Percentiles rank a stretch among this genome's conserved stretches.
phyloP scores from a whole-genome alignment of 371 early-diverging fungal species.

The Mortierella sp. region DNA sequence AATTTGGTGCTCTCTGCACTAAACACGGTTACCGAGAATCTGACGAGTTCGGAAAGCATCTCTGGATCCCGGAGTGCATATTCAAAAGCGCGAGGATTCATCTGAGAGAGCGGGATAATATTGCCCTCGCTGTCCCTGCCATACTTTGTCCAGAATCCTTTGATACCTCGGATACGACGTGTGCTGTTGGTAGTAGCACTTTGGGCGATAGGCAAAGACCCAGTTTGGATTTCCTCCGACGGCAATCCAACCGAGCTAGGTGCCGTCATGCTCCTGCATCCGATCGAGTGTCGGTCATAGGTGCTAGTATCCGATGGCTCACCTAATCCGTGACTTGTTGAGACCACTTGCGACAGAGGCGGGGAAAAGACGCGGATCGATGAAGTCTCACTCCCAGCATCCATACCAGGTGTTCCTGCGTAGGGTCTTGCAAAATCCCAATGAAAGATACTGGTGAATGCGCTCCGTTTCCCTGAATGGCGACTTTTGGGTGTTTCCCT shows the following conservation, averaged over 20 bases:
- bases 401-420: slow-evolving; percentile 18
- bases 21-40: slow-evolving; percentile 45
- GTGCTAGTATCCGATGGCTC: slow-evolving; percentile 15
- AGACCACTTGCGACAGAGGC: slow-evolving; percentile 12
- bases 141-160: slow-evolving; percentile 47
- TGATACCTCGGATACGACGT: slow-evolving; percentile 30
- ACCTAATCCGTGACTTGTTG: background rate
- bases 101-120: slow-evolving; percentile 32
- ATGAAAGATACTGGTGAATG: slow-evolving; percentile 29
- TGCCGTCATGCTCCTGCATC: slow-evolving; percentile 5
- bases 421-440: slow-evolving; percentile 35
- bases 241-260: background rate
- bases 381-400: slow-evolving; percentile 24
- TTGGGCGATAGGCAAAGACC: background rate
- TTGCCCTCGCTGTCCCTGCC: slow-evolving; percentile 39
- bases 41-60: slow-evolving; percentile 33
- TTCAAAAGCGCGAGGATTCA: slow-evolving; percentile 47
- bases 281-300: slow-evolving; percentile 15
- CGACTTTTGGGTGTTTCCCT: slow-evolving; percentile 34
- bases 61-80: slow-evolving; percentile 41
- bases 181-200: background rate
- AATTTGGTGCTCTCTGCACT: slow-evolving; percentile 47
- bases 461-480: background rate
- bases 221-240: background rate
- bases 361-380: slow-evolving; percentile 18